Conservation (phyloP, 768 basidiomycete genomes). For the Tephrocybe sp. region DNA sequence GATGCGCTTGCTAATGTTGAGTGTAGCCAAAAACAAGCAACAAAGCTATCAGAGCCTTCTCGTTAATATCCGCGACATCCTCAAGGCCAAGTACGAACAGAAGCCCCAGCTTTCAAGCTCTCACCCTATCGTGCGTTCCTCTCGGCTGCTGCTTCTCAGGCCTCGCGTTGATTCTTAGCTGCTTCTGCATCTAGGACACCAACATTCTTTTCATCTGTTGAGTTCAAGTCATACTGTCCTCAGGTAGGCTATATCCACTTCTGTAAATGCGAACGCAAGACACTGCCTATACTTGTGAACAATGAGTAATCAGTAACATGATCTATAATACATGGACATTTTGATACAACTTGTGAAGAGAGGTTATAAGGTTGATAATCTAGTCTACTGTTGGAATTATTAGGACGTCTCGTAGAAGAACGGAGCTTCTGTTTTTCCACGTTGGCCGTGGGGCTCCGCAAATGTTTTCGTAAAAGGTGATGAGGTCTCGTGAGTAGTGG, state of each 20-base stretch:
- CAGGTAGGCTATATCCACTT: neutral
- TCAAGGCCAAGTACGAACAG: constrained; percentile 40
- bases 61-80: constrained; percentile 37
- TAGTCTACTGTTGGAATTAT: no score
- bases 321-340: no score
- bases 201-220: constrained; percentile 39
- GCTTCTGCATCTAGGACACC: constrained; percentile 28
- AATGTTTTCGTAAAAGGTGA: neutral
- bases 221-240: neutral
- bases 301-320: no score
- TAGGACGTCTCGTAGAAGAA: no score
- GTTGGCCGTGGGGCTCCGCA: no score
- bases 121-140: constrained; percentile 40
- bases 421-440: no score
- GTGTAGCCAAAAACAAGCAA: constrained; percentile 41
- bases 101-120: constrained; percentile 42
- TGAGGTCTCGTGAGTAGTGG: neutral
- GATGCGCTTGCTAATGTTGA: constrained; percentile 9
- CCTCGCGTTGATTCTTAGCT: neutral
- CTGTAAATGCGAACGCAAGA: neutral
- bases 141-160: neutral
- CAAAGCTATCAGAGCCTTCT: constrained; percentile 46
- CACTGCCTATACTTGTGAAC: no score
- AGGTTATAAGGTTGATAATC: no score
- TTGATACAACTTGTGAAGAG: no score